A percentile compares a stretch with the other conserved stretches of the same genome.
phyloP scores from a whole-genome alignment of 1,284 basidiomycete species.

The Tilletia indica region DNA sequence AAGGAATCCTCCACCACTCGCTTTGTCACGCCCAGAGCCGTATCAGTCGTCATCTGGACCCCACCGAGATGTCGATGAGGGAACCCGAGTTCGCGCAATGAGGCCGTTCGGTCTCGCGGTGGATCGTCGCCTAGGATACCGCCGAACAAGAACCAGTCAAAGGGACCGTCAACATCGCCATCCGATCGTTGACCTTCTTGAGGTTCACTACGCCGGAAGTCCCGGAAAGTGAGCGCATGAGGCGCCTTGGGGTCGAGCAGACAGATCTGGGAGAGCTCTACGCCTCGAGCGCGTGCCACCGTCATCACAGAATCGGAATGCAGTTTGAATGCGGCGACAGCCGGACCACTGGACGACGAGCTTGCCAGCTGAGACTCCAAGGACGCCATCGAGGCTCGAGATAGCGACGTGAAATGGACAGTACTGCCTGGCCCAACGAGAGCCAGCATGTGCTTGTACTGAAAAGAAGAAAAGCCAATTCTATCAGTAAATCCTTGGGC shows the following conservation, averaged over 20 bases:
- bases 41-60: slow-evolving; percentile 98
- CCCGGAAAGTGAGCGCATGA: slow-evolving; percentile 34
- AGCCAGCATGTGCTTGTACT: slow-evolving; percentile 74
- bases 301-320: slow-evolving; percentile 68
- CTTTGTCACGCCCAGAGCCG: slow-evolving; percentile 89
- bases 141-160: slow-evolving; percentile 48
- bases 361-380: slow-evolving; percentile 61
- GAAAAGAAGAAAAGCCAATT: background rate
- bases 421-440: slow-evolving; percentile 68
- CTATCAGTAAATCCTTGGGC: too few species aligned
- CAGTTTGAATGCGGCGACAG: slow-evolving; percentile 62
- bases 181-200: slow-evolving; percentile 2
- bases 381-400: slow-evolving; percentile 66
- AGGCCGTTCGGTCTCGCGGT: slow-evolving; percentile 76
- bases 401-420: slow-evolving; percentile 82
- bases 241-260: slow-evolving; percentile 50
- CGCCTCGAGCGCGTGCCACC: slow-evolving; percentile 63
- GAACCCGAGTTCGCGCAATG: slow-evolving; percentile 81
- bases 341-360: slow-evolving; percentile 27
- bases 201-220: slow-evolving; percentile 30
- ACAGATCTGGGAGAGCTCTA: slow-evolving; percentile 59
- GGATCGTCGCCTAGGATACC: slow-evolving; percentile 76
- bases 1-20: slow-evolving; percentile 70
- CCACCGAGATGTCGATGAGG: slow-evolving; percentile 60
- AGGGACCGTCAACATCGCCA: slow-evolving; percentile 57